These are phyloP conservation scores for Lyophyllum semitale DNA, from an alignment of 768 basidiomycete species.

Conservation along the genomic window DNA sequence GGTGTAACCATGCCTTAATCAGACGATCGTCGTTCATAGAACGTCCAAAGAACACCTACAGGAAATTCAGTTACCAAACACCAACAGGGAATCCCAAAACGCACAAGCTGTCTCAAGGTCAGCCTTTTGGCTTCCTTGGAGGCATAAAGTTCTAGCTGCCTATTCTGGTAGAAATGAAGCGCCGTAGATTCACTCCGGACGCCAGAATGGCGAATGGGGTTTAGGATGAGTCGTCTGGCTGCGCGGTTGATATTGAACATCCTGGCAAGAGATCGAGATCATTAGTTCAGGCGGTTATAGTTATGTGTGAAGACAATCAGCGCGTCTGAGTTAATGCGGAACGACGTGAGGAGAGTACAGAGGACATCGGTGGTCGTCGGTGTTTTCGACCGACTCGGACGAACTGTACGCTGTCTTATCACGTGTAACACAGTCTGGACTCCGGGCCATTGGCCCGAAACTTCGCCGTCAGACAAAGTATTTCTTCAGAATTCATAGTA, in stretches of 20 bases:
- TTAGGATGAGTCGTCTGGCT: constrained; percentile 6
- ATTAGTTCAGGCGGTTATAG: constrained; percentile 2
- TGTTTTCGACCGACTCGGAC: background rate
- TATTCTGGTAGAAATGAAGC: constrained; percentile 79
- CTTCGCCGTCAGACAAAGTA: constrained; percentile 38
- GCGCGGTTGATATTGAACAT: constrained; percentile 13
- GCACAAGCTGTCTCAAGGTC: constrained; percentile 78
- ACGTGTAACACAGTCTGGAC: constrained; percentile 2
- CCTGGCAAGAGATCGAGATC: constrained; percentile 1
- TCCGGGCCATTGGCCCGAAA: background rate
- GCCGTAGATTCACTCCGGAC: constrained; percentile 34
- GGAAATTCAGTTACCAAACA: background rate
- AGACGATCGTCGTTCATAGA: constrained; percentile 78
- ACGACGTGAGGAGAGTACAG: background rate
- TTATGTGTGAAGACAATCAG: background rate
- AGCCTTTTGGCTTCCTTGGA: constrained; percentile 69
- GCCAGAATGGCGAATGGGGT: constrained; percentile 2
- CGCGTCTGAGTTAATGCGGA: background rate
- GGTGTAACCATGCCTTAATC: constrained; percentile 56
- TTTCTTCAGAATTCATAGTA: constrained; percentile 65
- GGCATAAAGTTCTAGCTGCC: constrained; percentile 80
- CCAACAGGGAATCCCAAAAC: constrained; percentile 12
- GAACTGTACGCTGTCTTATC: background rate
- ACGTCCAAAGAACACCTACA: constrained; percentile 83
- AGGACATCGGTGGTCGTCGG: background rate